phyloP scores from a whole-genome alignment of 176 grass and related monocot genomes.

The Cenchrus americanus region DNA sequence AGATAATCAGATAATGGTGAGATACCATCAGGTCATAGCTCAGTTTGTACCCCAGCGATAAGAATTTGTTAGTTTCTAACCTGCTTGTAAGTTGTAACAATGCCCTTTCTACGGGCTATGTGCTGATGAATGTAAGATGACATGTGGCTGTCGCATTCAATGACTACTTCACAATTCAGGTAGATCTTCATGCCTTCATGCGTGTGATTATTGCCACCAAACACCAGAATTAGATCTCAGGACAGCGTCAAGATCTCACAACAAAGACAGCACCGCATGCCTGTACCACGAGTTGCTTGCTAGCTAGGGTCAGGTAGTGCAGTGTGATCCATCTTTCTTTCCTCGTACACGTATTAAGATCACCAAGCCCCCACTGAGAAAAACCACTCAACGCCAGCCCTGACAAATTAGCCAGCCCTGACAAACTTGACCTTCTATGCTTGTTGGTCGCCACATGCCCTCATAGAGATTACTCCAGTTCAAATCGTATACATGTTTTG shows the following conservation, averaged over 20 bases:
- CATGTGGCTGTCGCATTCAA: neutral
- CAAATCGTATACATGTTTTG: too few relatives aligned
- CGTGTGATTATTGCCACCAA: neutral
- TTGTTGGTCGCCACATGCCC: neutral
- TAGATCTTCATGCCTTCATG: neutral
- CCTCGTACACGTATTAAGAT: neutral
- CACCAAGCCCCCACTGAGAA: neutral
- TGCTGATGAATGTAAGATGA: slow-evolving; percentile 17
- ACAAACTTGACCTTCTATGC: neutral
- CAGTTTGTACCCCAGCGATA: neutral
- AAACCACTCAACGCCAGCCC: neutral
- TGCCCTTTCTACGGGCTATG: neutral
- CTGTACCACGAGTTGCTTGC: neutral
- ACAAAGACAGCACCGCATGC: neutral
- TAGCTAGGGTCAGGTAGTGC: too few relatives aligned
- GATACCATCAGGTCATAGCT: slow-evolving; percentile 27
- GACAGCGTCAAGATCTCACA: neutral
- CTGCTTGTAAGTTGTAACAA: slow-evolving; percentile 18
- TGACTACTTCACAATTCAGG: neutral
- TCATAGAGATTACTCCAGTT: neutral
- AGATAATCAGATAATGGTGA: slow-evolving; percentile 15
- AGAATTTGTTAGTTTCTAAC: slow-evolving; percentile 29
- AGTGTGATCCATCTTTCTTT: too few relatives aligned
- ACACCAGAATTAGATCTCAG: neutral
- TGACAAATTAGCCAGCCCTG: neutral